Evolutionary conservation across 176 grass and related monocot genomes (phyloP).

Genomic region (Avena eriantha): DNA sequence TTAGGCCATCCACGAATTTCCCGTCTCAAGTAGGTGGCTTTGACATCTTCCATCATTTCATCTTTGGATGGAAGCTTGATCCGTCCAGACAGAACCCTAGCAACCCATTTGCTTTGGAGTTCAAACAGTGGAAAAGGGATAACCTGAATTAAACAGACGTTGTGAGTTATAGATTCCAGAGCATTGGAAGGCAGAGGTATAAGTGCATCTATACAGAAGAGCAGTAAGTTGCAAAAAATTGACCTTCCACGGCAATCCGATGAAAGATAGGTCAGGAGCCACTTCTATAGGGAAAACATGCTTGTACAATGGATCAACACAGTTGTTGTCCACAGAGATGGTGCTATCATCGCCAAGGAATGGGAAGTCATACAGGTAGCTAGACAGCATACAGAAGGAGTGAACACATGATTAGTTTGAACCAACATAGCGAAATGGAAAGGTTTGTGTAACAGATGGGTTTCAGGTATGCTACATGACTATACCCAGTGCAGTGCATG

Average conservation of each 20-base stretch:
- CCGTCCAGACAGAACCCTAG: conserved; percentile 66
- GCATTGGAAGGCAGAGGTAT: not conserved
- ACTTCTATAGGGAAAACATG: conserved; percentile 68
- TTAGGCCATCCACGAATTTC: conserved; percentile 75
- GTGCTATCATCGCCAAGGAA: conserved; percentile 61
- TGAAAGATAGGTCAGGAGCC: conserved; percentile 63
- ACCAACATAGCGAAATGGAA: not conserved
- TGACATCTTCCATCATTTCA: conserved; percentile 77
- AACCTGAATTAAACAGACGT: conserved; percentile 48
- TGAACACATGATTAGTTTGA: conserved; percentile 35
- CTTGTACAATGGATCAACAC: conserved; percentile 73
- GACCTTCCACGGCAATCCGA: conserved; percentile 68
- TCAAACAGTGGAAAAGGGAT: conserved; percentile 80
- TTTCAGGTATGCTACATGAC: not conserved
- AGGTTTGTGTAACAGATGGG: conserved; percentile 8
- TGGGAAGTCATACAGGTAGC: conserved; percentile 75
- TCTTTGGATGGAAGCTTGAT: conserved; percentile 65
- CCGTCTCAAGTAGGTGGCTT: conserved; percentile 45
- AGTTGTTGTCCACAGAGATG: conserved; percentile 74
- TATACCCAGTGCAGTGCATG: conserved; percentile 83
- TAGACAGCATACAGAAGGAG: conserved; percentile 32
- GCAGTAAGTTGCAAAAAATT: conserved; percentile 31
- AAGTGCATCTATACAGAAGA: not conserved
- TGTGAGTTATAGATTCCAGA: conserved; percentile 11
- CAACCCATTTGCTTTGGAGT: conserved; percentile 96